Evolutionary conservation across 805 yeast genomes (phyloP), one percentile per base, ranked within the genome.

Genomic region (Candida yuanshanica): DNA sequence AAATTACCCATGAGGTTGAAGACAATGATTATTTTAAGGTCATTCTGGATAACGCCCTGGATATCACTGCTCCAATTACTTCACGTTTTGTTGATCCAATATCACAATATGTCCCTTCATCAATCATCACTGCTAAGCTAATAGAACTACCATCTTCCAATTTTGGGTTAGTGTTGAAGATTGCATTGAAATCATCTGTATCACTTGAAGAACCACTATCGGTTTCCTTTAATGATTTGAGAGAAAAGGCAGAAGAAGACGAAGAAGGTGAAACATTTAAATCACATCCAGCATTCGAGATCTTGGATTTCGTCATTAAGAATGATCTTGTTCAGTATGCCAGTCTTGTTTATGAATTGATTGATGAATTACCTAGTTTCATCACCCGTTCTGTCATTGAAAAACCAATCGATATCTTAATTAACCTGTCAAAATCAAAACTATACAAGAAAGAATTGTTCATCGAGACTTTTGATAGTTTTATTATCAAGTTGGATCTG

Each of bases 291-390:
- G 48, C 56, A 1, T 60, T 67, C 21, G 20, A 33, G 4, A 48
- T 68, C 7, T 54, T 61, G 23, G 55, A 57, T 14, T 42, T 47
- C 7, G 52, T 59, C 16, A 49, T 69, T 5, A 48, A 45, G 25
- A 41, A 48, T 12, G 53, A 61, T 29, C 12, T 52, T 5, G 25
- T 39, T 0, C 43, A 47, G 8, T 61, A 47, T 39, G 20, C 43
- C 4, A 44, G 56, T 0, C 53, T 56, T n/a, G 53, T 77, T 1
- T 48, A 53, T 0, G 51, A 53, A 4, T 60, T 71, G 33, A 45
- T 72, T 14, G 49, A 50, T 16, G 60, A 60, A 13, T 14, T 74
- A 7, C 66, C 72, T 5, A 49, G 54, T 2, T 55, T 56, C 45
- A 44, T 70, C 6, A 58, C 65, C 1, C 50, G 59, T 6, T 35